Base-by-base conservation (phyloP, 768 basidiomycete genomes). In the Saitozyma sp. region DNA sequence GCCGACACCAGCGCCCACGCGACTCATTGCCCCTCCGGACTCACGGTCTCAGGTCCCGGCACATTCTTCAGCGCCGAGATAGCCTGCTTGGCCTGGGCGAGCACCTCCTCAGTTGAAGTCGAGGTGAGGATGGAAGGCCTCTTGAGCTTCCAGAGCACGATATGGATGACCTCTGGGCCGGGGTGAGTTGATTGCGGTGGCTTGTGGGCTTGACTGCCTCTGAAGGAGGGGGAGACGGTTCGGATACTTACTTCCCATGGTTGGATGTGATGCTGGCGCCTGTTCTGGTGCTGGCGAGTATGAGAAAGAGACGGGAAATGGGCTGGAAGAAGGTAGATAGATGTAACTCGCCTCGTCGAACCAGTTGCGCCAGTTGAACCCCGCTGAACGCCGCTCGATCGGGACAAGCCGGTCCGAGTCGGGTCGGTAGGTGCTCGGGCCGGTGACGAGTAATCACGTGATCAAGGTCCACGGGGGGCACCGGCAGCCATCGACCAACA, bases 111-210 rank as follows among this genome's bases (percentile, higher is more conserved):
- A 19, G 51, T 54, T 7, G 65, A 42, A 7, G 58, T 50, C 29
- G 39, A 45, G 14, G 56, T 42, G n/a, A 52, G 43, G 13, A 39
- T 20, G 6, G 63, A 53, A 11, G 65, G 61, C 3, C 62, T 60
- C 37, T 59, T 58, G 49, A 76, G 67, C 43, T 70, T 75, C 71
- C 71, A 79, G 14, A 79, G 71, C 51, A 79, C 78, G 66, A 79
- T 76, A 58, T 79, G 78, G 13, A 77, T 62, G 71, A 79, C 68
- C 59, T 77, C 75, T 78, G 39, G 6, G 3, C 20, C 5, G 53
- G 60, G 17, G 37, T 46, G 11, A 46, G 51, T 48, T 2, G 19
- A 6, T 48, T 54, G 17, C 50, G 9, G 11, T 43, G 29, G 16
- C 6, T 6, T 9, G 17, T 46, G 49, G 11, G 19, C 20, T 17